These are phyloP conservation scores for Pluteus cervinus DNA, from an alignment of 768 basidiomycete species.

Conservation along the genomic window DNA sequence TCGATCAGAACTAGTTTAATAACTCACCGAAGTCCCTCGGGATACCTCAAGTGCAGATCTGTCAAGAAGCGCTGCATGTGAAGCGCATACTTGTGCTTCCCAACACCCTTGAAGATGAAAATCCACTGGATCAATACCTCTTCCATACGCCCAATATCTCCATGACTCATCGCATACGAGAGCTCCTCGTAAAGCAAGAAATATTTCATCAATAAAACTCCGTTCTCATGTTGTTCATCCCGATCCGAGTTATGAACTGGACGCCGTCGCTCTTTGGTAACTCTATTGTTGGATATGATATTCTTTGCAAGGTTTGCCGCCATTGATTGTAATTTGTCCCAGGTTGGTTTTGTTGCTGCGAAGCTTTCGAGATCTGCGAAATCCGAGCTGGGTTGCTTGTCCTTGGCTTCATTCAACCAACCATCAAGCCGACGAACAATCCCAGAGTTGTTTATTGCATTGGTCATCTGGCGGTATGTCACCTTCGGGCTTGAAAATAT, in stretches of 20 bases:
- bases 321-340: constrained; percentile 14
- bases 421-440: constrained; percentile 14
- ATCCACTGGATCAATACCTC: constrained; percentile 18
- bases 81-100: constrained; percentile 29
- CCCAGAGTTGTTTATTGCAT: constrained; percentile 18
- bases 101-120: constrained; percentile 18
- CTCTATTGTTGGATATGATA: constrained; percentile 12
- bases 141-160: constrained; percentile 25
- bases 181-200: constrained; percentile 35
- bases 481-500: constrained; percentile 19
- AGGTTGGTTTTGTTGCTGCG: constrained; percentile 18
- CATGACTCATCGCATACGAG: constrained; percentile 22
- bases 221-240: constrained; percentile 29
- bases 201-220: constrained; percentile 22
- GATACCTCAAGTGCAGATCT: constrained; percentile 19
- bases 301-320: constrained; percentile 12
- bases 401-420: constrained; percentile 18
- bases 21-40: constrained; percentile 10
- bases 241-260: constrained; percentile 11
- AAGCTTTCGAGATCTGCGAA: constrained; percentile 19
- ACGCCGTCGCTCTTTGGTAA: constrained; percentile 1
- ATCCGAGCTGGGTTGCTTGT: neutral
- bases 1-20: too few species aligned
- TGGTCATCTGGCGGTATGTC: constrained; percentile 21
- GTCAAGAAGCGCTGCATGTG: constrained; percentile 21